phyloP scores from a whole-genome alignment of 129 eudicot genomes.

The Escallonia herrerae region DNA sequence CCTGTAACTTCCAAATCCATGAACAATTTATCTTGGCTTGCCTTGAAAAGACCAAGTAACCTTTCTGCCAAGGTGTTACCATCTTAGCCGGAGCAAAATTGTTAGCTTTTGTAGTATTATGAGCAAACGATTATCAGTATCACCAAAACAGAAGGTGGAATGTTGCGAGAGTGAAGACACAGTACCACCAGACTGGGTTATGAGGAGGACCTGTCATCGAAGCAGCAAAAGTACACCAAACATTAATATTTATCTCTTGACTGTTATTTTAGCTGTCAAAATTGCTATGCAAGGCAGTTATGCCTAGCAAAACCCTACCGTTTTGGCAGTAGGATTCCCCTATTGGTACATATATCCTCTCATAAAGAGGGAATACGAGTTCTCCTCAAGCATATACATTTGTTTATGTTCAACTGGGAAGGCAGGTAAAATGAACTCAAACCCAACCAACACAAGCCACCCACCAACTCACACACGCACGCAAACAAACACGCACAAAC shows the following conservation, averaged over 20 bases:
- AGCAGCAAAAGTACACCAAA: constrained; percentile 31
- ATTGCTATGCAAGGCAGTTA: too few species aligned
- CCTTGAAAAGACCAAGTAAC: constrained; percentile 6
- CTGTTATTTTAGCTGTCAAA: too few species aligned
- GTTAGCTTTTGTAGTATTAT: constrained; percentile 10
- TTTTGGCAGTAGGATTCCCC: too few species aligned
- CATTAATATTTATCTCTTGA: background rate
- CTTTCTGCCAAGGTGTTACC: constrained; percentile 11
- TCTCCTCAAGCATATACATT: too few species aligned
- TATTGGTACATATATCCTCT: too few species aligned
- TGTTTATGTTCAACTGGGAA: too few species aligned
- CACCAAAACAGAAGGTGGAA: constrained; percentile 23
- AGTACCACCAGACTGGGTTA: constrained; percentile 18
- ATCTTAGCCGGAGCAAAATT: constrained; percentile 29
- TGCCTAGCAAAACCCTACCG: too few species aligned
- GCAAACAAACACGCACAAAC: too few species aligned
- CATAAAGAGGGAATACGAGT: too few species aligned
- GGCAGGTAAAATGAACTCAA: too few species aligned
- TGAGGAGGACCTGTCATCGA: constrained; percentile 14
- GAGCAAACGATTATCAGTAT: background rate
- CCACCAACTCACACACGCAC: too few species aligned
- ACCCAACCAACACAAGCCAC: too few species aligned
- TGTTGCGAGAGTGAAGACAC: constrained; percentile 17
- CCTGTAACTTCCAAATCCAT: constrained; percentile 31
- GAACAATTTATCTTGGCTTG: constrained; percentile 1